Base-by-base conservation (phyloP, 768 basidiomycete genomes). In the Phanerochaete sordida region DNA sequence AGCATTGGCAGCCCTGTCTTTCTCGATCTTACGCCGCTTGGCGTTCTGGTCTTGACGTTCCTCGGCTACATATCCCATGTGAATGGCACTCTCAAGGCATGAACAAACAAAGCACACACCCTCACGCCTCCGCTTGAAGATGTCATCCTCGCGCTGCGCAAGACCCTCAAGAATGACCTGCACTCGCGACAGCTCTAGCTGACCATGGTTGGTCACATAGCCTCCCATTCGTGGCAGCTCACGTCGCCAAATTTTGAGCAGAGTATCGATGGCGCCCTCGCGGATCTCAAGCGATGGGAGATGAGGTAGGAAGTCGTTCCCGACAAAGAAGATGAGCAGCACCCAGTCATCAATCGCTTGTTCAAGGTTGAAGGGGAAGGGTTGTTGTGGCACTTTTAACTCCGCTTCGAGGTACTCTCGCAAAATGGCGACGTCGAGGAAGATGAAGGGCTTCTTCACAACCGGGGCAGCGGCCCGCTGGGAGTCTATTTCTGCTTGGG, bases 291-390 rank as follows among this genome's bases (percentile, higher is more conserved):
- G 85, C 60, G 91, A 93, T 26, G 97, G 97, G 59, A 99, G 82
- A 78, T 99, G 97, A 23, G 97, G 97, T 68, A 99, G 82, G 83
- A 99, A 95, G 80, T 98, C 94, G 79, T 99, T 99, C 67, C 97
- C 97, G 73, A 99, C 97, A 76, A 99, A 98, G 86, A 99, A 99
- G 67, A 98, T 98, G 69, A 99, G 85, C 70, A 99, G 86, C 67
- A 99, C 93, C 97, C 97, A 99, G 74, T 99, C 97, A 83, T 99
- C 97, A 75, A 99, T 91, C 37, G 97, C 95, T 74, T 90, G 88
- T 75, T 99, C 97, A 73, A 98, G 81, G 68, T 91, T 86, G 83
- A 96, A 98, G 31, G 88, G 86, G 77, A 97, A 95, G 1, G 87
- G 77, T 19, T 82, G 74, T 61, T 83, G 76, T n/a, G 88, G 78